Conservation (phyloP, 148 eudicot genomes). For the Heliamphora exappendiculata region DNA sequence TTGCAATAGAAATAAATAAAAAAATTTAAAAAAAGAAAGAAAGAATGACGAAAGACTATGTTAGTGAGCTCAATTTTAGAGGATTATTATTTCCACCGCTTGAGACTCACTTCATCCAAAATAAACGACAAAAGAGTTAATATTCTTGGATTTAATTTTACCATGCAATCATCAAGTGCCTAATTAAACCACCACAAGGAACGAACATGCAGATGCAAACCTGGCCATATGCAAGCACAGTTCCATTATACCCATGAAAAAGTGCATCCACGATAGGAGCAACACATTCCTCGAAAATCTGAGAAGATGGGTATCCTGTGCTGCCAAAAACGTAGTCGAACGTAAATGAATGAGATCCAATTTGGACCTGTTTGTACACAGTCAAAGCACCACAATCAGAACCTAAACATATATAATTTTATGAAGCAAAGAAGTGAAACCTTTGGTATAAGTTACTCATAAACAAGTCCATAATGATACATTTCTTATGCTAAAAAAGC, state of each 20-base stretch:
- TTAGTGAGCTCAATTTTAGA: not conserved
- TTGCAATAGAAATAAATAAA: not conserved
- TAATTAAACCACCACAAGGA: not conserved
- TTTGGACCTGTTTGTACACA: slow-evolving; percentile 56
- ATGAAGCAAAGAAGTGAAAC: not conserved
- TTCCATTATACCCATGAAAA: slow-evolving; percentile 75
- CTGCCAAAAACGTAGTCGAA: slow-evolving; percentile 75
- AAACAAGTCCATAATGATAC: not conserved
- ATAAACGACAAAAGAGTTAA: not conserved
- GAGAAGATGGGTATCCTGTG: slow-evolving; percentile 36
- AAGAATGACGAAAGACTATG: not conserved
- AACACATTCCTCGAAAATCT: slow-evolving; percentile 61
- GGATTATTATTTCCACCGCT: not conserved
- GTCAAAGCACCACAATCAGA: not conserved
- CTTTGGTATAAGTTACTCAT: not conserved
- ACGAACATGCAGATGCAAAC: slow-evolving; percentile 20
- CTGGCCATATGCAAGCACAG: slow-evolving; percentile 90
- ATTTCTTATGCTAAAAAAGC: not conserved
- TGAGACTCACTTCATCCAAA: slow-evolving; percentile 1
- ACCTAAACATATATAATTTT: not conserved
- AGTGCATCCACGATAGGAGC: slow-evolving; percentile 70
- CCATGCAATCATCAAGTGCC: not conserved
- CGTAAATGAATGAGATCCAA: slow-evolving; percentile 71
- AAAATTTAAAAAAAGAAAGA: not conserved
- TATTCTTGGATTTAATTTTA: not conserved